Base-by-base conservation (phyloP, 805 yeast species). In the Saccharomycopsis sp. region DNA sequence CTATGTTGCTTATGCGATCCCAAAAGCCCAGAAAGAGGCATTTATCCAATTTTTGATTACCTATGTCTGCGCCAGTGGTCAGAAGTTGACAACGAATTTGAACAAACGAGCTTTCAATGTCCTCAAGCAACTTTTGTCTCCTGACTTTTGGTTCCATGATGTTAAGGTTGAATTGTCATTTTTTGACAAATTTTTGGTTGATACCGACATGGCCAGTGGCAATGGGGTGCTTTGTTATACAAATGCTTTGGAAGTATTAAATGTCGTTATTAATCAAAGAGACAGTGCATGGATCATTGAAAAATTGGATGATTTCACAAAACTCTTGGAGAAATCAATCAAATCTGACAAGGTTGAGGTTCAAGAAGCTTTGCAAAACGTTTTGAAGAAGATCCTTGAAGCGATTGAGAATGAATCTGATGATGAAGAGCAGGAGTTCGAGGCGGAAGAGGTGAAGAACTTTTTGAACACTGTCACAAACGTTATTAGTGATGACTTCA, bases 201-300 rank as follows among this genome's bases (percentile, higher is more conserved):
- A 85, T 22, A 77, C 86, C 41, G 96, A 89, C 49, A 19, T 33
- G 3, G 73, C 71, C 29, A 72, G 86, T 8, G 69, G 75, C 29
- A 77, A 77, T 46, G 53, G 58, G 2, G 53, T 54, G 16, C 84
- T 86, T 2, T 80, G 82, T 50, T 83, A 95, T 51, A 64, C 89
- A 51, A 94, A 92, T 60, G 95, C 97, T 0, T 62, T 94, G 38
- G 95, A 85, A 56, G 96, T 92, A 0, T 67, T 92, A 34, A 77
- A 80, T 12, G 84, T 88, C 34, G 86, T 87, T 1, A 64, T 92
- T 42, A 82, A 78, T 48, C 84, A 87, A 70, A 83, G 83, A 59
- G 59, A 76, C 1, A 59, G 80, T 0, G 75, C 68, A n/a, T 92
- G 96, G 96, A 79, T 92, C 39, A 61, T 81, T 30, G 72, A 76